These are phyloP conservation scores for Scheffersomyces quercinus DNA, from an alignment of 1,139 yeast species.

Conservation along the genomic window DNA sequence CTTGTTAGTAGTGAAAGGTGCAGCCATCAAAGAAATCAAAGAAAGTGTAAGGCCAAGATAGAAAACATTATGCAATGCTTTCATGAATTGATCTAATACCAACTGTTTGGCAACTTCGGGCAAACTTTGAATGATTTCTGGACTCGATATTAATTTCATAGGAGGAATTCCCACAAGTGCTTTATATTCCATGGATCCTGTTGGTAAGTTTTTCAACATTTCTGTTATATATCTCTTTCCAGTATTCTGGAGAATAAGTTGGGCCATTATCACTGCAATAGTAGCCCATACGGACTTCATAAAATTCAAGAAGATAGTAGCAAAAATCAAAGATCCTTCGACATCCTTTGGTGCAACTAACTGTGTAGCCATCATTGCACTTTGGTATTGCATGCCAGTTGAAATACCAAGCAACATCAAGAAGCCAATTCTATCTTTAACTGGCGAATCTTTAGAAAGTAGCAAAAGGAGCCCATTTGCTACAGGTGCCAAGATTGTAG, in stretches of 20 bases:
- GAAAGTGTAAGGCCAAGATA: constrained; percentile 39
- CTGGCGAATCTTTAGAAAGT: constrained; percentile 33
- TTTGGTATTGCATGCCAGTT: constrained; percentile 53
- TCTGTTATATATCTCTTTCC: constrained; percentile 11
- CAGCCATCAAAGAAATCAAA: constrained; percentile 25
- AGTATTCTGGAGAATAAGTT: constrained; percentile 2
- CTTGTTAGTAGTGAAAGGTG: constrained; percentile 37
- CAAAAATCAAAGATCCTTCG: constrained; percentile 49
- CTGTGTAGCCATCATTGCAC: constrained; percentile 51
- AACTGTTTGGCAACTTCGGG: constrained; percentile 17
- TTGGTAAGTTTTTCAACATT: constrained; percentile 14
- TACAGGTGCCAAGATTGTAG: constrained; percentile 41
- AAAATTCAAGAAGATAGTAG: constrained; percentile 48
- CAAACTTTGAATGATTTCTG: constrained; percentile 20
- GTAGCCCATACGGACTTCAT: constrained; percentile 49
- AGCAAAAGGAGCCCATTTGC: constrained; percentile 52
- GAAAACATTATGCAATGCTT: constrained; percentile 38
- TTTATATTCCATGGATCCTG: constrained; percentile 17
- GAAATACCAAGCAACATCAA: constrained; percentile 54
- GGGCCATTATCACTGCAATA: constrained; percentile 42
- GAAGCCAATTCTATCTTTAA: constrained; percentile 47
- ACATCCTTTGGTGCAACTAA: constrained; percentile 48
- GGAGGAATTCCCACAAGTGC: constrained; percentile 15
- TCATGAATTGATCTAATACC: constrained; percentile 33
- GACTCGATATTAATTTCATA: constrained; percentile 18